phyloP scores from a whole-genome alignment of 2,329 filamentous ascomycete species.

The Penicillium sp. region DNA sequence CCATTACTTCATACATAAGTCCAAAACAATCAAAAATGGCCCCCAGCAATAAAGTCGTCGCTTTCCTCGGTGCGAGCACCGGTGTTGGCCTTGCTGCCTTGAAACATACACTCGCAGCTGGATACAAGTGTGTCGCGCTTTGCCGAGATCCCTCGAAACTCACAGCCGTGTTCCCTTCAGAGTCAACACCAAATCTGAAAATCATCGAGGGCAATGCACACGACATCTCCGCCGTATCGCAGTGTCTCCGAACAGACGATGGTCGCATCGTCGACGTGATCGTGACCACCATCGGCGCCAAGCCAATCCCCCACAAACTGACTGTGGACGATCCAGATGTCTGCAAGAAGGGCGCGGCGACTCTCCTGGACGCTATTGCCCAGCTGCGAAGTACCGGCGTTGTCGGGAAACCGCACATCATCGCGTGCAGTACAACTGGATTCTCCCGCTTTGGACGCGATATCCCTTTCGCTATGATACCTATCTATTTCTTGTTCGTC shows the following conservation, averaged over 20 bases:
- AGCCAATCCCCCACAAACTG: conserved; percentile 28
- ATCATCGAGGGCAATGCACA: conserved; percentile 51
- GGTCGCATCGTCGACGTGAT: conserved; percentile 43
- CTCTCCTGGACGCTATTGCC: conserved; percentile 25
- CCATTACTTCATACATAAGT: background rate
- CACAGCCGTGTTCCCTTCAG: conserved; percentile 41
- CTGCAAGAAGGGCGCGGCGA: conserved; percentile 33
- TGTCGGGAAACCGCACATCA: conserved; percentile 28
- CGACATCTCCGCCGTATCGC: conserved; percentile 42
- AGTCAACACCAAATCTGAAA: conserved; percentile 41
- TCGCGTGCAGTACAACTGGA: conserved; percentile 37
- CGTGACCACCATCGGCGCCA: conserved; percentile 49
- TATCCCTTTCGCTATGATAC: conserved; percentile 32
- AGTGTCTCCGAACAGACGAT: conserved; percentile 29
- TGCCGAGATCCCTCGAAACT: conserved; percentile 54
- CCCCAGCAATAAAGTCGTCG: conserved; percentile 32
- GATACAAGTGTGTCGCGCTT: conserved; percentile 48
- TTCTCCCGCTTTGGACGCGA: conserved; percentile 32
- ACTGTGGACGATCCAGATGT: conserved; percentile 36
- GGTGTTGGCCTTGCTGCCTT: conserved; percentile 49
- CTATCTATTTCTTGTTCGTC: conserved; percentile 34
- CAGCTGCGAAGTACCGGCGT: conserved; percentile 17
- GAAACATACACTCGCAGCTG: conserved; percentile 45
- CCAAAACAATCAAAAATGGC: background rate
- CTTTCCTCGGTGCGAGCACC: conserved; percentile 55